A percentile compares a stretch with the other conserved stretches of the same genome.
phyloP scores from a whole-genome alignment of 805 yeast species.

The Spathaspora boniae region DNA sequence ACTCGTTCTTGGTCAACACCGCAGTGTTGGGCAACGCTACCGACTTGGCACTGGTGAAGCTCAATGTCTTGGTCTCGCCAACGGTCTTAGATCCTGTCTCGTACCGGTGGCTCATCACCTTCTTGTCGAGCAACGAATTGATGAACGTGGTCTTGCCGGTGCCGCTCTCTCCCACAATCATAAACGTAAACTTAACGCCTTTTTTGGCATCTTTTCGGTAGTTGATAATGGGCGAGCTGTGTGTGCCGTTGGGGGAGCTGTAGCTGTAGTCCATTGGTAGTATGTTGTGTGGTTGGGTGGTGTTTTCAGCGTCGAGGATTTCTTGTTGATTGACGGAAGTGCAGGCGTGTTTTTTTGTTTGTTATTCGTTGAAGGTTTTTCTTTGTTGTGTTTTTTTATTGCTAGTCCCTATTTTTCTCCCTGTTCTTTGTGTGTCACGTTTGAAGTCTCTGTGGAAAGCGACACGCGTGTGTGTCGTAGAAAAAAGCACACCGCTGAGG shows the following conservation, averaged over 20 bases:
- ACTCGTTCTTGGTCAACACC: conserved; percentile 51
- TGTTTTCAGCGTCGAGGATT: no score
- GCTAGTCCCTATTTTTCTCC: no score
- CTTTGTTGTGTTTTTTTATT: no score
- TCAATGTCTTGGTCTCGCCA: conserved; percentile 46
- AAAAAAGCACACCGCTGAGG: no score
- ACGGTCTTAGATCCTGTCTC: conserved; percentile 21
- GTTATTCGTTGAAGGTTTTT: not conserved
- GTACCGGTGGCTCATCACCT: conserved; percentile 58
- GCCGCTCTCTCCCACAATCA: conserved; percentile 36
- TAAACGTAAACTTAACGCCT: conserved; percentile 40
- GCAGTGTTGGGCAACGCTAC: conserved; percentile 54
- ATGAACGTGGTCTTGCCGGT: conserved; percentile 72
- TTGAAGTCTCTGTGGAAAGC: no score
- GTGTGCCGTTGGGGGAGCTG: conserved; percentile 5
- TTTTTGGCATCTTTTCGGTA: conserved; percentile 67
- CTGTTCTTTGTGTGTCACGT: no score
- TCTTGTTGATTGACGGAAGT: conserved; percentile 2
- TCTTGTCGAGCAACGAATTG: conserved; percentile 72
- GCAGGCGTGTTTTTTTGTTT: not conserved
- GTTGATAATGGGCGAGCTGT: conserved; percentile 42
- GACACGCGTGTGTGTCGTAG: no score
- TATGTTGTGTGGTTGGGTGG: no score
- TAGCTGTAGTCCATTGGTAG: conserved; percentile 16
- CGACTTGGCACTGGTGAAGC: conserved; percentile 55